These are phyloP conservation scores for Coniferiporia weirii DNA, from an alignment of 1,284 basidiomycete genomes.

Conservation along the genomic window DNA sequence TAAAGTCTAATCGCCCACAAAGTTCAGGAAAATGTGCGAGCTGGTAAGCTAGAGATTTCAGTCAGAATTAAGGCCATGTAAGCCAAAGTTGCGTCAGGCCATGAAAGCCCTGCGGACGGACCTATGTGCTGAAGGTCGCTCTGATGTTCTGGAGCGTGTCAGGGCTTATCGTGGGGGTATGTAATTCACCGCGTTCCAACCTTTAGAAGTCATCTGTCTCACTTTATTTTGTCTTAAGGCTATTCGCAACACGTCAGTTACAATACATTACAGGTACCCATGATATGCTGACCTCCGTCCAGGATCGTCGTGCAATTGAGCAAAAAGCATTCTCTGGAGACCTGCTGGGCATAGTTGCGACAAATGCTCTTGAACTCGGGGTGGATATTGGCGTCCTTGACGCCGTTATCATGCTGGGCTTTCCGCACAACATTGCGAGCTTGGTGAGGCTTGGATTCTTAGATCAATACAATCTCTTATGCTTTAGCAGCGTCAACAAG, in stretches of 20 bases:
- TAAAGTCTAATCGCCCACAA: neutral
- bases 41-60: constrained; percentile 41
- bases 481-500: constrained; percentile 69
- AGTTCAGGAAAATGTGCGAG: constrained; percentile 72
- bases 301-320: constrained; percentile 84
- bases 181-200: neutral
- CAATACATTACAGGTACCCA: neutral
- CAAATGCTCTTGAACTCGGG: constrained; percentile 87
- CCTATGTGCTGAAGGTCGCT: constrained; percentile 68
- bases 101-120: constrained; percentile 78
- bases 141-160: constrained; percentile 73
- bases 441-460: constrained; percentile 45
- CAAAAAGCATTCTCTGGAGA: constrained; percentile 81
- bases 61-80: neutral
- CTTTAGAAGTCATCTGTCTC: neutral
- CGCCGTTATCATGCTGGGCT: constrained; percentile 86
- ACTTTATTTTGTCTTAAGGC: constrained; percentile 29
- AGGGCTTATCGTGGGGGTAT: constrained; percentile 83
- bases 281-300: constrained; percentile 22
- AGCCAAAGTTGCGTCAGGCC: constrained; percentile 36
- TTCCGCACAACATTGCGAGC: constrained; percentile 75
- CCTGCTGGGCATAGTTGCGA: constrained; percentile 84
- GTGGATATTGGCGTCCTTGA: constrained; percentile 88
- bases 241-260: constrained; percentile 49
- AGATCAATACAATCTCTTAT: neutral